phyloP scores from a whole-genome alignment of 2,329 filamentous ascomycete species.

The Aschersonia sp. region DNA sequence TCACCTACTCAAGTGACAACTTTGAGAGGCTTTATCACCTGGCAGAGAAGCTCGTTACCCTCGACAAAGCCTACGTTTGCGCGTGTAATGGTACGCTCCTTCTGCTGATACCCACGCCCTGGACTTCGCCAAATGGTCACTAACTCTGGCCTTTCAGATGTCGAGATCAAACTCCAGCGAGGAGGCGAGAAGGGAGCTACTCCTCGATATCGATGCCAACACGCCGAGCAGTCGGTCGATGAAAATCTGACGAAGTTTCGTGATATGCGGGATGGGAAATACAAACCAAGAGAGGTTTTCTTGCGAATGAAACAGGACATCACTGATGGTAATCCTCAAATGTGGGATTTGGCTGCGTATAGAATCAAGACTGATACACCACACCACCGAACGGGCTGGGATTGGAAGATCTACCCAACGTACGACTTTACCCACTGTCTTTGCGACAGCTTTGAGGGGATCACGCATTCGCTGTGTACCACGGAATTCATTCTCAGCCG shows the following conservation, averaged over 20 bases:
- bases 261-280: constrained; percentile 83
- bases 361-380: constrained; percentile 51
- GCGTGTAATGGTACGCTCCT: constrained; percentile 54
- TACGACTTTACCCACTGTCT: constrained; percentile 89
- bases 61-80: constrained; percentile 64
- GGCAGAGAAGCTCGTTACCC: constrained; percentile 63
- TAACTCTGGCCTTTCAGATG: constrained; percentile 53
- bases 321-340: constrained; percentile 72
- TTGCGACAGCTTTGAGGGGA: constrained; percentile 84
- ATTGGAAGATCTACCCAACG: constrained; percentile 89
- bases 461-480: constrained; percentile 86
- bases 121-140: constrained; percentile 32
- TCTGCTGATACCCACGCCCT: constrained; percentile 22
- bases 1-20: constrained; percentile 79
- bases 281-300: constrained; percentile 69
- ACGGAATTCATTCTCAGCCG: constrained; percentile 78
- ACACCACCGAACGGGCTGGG: constrained; percentile 64
- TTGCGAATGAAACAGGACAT: constrained; percentile 89
- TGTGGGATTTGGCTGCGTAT: constrained; percentile 94
- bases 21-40: constrained; percentile 73
- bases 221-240: constrained; percentile 59
- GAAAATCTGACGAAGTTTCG: constrained; percentile 72
- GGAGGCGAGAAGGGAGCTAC: constrained; percentile 56
- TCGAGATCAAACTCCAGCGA: constrained; percentile 73
- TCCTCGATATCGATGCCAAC: constrained; percentile 63